phyloP scores from a whole-genome alignment of 106 monocot species.

The Allium sativum region DNA sequence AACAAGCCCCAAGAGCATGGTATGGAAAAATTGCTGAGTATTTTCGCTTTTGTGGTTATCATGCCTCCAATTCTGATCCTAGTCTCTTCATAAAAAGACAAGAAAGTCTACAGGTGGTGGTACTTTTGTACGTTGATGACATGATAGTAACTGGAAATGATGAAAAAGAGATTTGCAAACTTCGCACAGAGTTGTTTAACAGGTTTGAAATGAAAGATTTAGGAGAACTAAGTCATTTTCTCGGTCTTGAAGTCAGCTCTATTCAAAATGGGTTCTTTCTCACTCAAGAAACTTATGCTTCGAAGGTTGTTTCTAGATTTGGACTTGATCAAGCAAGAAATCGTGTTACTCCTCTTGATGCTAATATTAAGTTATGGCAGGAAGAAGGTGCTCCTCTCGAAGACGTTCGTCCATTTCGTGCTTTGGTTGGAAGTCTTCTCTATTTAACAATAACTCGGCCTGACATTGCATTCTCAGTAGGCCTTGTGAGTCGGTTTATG shows the following conservation, averaged over 20 bases:
- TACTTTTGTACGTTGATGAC: neutral
- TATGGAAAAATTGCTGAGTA: slow-evolving; percentile 8
- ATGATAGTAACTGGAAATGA: neutral
- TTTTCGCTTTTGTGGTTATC: slow-evolving; percentile 9
- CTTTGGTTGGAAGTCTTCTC: slow-evolving; percentile 2
- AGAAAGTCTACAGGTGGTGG: neutral
- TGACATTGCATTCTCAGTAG: slow-evolving; percentile 8
- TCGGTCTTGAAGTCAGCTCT: neutral
- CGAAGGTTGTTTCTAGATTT: neutral
- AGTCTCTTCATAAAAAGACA: neutral
- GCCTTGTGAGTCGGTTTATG: slow-evolving; percentile 5
- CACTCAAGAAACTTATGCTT: neutral
- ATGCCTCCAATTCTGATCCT: neutral
- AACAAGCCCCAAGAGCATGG: slow-evolving; percentile 5
- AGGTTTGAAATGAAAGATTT: slow-evolving; percentile 7
- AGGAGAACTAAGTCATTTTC: neutral
- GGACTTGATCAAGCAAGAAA: neutral
- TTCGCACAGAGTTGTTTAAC: neutral
- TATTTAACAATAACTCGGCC: slow-evolving; percentile 8
- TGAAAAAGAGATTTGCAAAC: neutral
- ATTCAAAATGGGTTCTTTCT: neutral
- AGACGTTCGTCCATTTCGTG: neutral
- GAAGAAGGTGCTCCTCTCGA: neutral
- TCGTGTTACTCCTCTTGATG: slow-evolving; percentile 5
- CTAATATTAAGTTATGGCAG: neutral